These are phyloP conservation scores for Sindora glabra DNA, from an alignment of 306 rosid species.

Conservation along the genomic window DNA sequence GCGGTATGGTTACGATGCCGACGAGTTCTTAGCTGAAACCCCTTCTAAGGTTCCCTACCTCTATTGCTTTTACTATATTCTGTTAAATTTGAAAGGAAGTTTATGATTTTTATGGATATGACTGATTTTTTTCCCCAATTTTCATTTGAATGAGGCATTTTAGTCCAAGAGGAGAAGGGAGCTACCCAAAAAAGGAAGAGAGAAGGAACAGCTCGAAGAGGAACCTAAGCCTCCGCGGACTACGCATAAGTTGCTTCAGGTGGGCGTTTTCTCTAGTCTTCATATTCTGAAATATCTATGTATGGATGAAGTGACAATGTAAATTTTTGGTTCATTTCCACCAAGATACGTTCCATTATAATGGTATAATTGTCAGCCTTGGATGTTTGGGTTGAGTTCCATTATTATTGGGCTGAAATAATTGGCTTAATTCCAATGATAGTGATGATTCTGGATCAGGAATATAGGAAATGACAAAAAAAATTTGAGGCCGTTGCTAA, in stretches of 20 bases:
- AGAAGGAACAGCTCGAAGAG: constrained; percentile 31
- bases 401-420: too few relatives aligned
- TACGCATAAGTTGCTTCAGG: constrained; percentile 90
- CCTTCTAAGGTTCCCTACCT: constrained; percentile 42
- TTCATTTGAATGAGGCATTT: constrained; percentile 16
- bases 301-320: background rate
- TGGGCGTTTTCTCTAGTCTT: constrained; percentile 11
- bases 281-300: background rate
- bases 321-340: background rate
- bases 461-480: background rate
- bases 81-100: background rate
- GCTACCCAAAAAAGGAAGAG: constrained; percentile 26
- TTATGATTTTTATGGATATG: constrained; percentile 14
- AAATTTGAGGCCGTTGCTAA: background rate
- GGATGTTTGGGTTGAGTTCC: too few relatives aligned
- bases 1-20: constrained; percentile 76
- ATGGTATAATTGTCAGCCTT: too few relatives aligned
- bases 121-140: background rate
- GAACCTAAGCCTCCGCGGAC: constrained; percentile 52
- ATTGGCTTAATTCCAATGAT: too few relatives aligned
- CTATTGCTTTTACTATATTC: background rate
- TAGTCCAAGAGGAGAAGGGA: constrained; percentile 60
- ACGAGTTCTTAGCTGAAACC: constrained; percentile 54
- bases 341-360: background rate
- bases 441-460: too few relatives aligned